phyloP scores from a whole-genome alignment of 331 rosid genomes.

The Cydonia oblonga region DNA sequence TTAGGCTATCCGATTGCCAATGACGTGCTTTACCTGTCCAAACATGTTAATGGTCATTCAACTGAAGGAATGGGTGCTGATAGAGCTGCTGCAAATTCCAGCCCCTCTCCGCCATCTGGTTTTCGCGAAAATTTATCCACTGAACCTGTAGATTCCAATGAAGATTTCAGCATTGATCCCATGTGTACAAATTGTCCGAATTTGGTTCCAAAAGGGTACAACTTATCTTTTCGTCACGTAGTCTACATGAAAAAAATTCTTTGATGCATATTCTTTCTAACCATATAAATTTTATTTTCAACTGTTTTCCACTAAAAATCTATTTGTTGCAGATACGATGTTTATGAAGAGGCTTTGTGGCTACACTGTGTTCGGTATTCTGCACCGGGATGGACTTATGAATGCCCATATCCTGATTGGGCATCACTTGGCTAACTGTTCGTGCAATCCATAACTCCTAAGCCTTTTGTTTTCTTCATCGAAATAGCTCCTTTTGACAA shows the following conservation, averaged over 20 bases:
- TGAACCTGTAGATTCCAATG: constrained; percentile 28
- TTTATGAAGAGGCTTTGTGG: constrained; percentile 73
- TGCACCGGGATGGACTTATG: constrained; percentile 86
- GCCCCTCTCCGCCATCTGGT: constrained; percentile 23
- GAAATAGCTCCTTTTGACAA: background rate
- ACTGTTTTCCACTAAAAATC: too few species aligned
- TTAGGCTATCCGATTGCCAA: constrained; percentile 92
- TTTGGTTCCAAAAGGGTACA: constrained; percentile 85
- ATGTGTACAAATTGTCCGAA: constrained; percentile 97
- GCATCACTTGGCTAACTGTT: constrained; percentile 34
- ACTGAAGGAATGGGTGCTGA: constrained; percentile 49
- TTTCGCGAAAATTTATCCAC: constrained; percentile 24
- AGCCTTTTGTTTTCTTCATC: background rate
- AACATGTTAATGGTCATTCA: constrained; percentile 33
- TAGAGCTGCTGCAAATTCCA: constrained; percentile 38
- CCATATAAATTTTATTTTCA: background rate
- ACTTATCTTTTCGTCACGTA: background rate
- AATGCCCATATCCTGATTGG: constrained; percentile 91
- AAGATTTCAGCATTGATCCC: constrained; percentile 65
- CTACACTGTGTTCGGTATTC: constrained; percentile 69
- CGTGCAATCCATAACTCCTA: background rate
- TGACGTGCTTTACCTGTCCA: constrained; percentile 63
- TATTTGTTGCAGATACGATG: constrained; percentile 49
- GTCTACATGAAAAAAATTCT: background rate
- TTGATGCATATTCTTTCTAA: background rate